phyloP scores from a whole-genome alignment of 1,284 basidiomycete species.

The Tilletiopsis washingtonensis region DNA sequence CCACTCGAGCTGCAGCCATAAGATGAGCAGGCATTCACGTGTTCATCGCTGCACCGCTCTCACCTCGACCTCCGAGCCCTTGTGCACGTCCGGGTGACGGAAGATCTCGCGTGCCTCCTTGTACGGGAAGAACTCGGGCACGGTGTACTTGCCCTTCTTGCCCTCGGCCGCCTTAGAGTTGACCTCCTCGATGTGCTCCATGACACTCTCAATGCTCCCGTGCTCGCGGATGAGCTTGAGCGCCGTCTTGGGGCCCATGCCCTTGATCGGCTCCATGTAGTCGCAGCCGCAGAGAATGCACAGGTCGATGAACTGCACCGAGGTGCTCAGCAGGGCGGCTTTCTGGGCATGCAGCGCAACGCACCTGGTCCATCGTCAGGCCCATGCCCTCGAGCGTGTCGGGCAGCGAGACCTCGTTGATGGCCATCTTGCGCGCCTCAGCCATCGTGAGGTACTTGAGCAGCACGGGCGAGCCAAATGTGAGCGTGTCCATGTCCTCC shows the following conservation, averaged over 20 bases:
- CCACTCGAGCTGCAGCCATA: constrained; percentile 70
- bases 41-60: constrained; percentile 16
- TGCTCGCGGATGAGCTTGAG: constrained; percentile 85
- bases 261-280: constrained; percentile 92
- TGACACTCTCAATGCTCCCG: constrained; percentile 68
- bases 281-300: constrained; percentile 97
- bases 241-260: constrained; percentile 90
- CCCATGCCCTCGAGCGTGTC: constrained; percentile 77
- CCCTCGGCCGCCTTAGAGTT: constrained; percentile 7
- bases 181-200: constrained; percentile 60
- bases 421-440: constrained; percentile 98
- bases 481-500: constrained; percentile 99
- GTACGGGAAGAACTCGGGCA: constrained; percentile 95
- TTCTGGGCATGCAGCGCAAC: constrained; percentile 8
- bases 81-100: constrained; percentile 75
- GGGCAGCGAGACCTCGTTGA: constrained; percentile 79
- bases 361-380: constrained; percentile 82
- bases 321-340: neutral
- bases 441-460: constrained; percentile 95
- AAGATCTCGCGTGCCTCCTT: constrained; percentile 88
- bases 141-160: constrained; percentile 56
- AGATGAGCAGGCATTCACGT: neutral
- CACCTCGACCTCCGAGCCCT: constrained; percentile 80
- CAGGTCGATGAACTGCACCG: constrained; percentile 73
- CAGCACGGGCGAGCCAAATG: constrained; percentile 83